Evolutionary conservation across 495 filamentous ascomycete species (phyloP).

Genomic region (Pseudevernia furfuracea): DNA sequence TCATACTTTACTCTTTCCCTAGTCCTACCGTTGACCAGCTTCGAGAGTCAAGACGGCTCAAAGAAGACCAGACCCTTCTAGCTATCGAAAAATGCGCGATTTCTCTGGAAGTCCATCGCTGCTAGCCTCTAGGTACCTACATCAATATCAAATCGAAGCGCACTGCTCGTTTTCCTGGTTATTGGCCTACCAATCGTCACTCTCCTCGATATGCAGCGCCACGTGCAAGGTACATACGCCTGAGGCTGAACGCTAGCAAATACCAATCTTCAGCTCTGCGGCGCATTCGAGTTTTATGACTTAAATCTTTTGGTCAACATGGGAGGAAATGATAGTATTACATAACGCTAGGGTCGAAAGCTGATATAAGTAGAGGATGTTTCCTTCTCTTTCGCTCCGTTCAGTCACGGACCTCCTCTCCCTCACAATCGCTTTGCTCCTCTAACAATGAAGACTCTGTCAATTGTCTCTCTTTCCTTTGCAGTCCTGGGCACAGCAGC

Average conservation of each 20-base stretch:
- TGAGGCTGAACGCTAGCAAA: not conserved
- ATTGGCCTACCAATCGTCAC: constrained; percentile 1
- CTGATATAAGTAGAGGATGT: not conserved
- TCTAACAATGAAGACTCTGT: not conserved
- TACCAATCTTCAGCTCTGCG: not conserved
- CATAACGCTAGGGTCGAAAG: not conserved
- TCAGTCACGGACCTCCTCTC: not conserved
- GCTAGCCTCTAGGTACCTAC: too few relatives aligned
- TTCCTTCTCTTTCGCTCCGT: not conserved
- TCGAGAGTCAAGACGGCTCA: not conserved
- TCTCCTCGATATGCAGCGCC: not conserved
- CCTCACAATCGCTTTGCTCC: not conserved
- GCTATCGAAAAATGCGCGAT: constrained; percentile 6
- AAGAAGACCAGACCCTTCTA: not conserved
- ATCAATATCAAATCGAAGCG: not conserved
- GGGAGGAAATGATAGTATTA: too few relatives aligned
- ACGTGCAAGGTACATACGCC: not conserved
- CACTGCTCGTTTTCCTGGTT: not conserved
- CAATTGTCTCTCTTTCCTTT: not conserved
- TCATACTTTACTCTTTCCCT: not conserved
- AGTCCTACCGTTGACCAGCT: not conserved
- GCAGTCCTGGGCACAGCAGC: constrained; percentile 3
- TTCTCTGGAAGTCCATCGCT: not conserved
- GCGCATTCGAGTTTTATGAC: not conserved
- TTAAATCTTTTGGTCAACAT: too few relatives aligned